Conservation (phyloP, 139 green algal species). For the Dunaliella primolecta region DNA sequence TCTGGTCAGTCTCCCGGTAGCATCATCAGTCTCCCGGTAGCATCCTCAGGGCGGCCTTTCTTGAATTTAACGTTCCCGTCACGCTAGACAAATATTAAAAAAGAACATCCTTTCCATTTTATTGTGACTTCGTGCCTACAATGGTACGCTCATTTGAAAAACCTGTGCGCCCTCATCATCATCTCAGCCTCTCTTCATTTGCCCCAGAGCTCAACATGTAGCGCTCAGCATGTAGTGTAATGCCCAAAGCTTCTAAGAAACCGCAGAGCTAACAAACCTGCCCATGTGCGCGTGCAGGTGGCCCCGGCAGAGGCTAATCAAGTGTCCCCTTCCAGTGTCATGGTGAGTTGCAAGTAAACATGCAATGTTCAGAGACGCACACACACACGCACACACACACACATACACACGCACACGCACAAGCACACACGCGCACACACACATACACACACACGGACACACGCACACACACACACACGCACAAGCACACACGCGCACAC, state of each 20-base stretch:
- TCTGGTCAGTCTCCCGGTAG: background rate
- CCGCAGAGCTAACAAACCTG: background rate
- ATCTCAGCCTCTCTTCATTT: no score
- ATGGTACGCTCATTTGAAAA: no score
- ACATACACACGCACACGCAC: background rate
- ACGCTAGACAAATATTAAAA: no score
- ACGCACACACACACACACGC: background rate
- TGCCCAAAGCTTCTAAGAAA: background rate
- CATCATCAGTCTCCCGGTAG: no score
- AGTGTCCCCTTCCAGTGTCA: background rate
- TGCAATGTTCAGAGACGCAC: background rate
- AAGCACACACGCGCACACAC: background rate
- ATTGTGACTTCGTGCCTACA: no score
- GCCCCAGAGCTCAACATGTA: no score
- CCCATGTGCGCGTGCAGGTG: background rate
- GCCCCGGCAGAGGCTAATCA: background rate
- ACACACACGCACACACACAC: conserved; percentile 1
- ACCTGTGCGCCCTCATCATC: no score
- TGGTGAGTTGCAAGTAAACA: background rate
- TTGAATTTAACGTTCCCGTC: no score
- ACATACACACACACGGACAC: background rate
- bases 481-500: background rate
- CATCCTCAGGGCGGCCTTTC: no score
- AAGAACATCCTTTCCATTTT: no score
- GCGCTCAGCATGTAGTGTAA: background rate